Evolutionary conservation across 257 asterid species (phyloP), one percentile per base, ranked within the genome.

Genomic region (Paraleonurus japonicus): DNA sequence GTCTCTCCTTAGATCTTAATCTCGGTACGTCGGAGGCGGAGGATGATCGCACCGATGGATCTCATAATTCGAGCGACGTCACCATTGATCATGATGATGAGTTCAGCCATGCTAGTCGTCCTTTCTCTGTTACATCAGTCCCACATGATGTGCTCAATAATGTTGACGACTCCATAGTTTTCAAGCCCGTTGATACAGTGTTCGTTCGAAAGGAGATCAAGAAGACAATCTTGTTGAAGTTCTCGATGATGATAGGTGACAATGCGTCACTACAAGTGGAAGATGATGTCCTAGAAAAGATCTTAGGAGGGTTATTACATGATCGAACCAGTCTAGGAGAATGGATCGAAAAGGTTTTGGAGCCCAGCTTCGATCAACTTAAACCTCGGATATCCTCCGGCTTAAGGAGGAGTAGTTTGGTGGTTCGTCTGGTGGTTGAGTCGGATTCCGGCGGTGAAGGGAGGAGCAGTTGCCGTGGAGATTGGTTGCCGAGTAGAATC

Each of bases 41-140:
- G 22, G 93, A 85, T 17, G 84, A 88, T 61, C 71, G 84, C 74
- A 67, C 88, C 0, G 95, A 86, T 24, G 96, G 96, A 16, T 90
- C 97, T 0, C 79, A 78, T 74, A 90, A 83, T 54, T 88, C 97
- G 16, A 90, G 98, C 27, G 98, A 88, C 53, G 82, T 91, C 65
- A 91, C 99, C 9, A 58, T 81, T 7, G 96, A 94, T 61, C 90
- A 84, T 0, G 96, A 85, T 10, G 98, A 89, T 2, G 98, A 87
- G 50, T 83, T 55, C 7, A 79, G 83, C 60, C 78, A 70, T 5
- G 86, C 71, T 19, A 76, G 76, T 19, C 73, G 81, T 32, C 81
- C 78, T 28, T 84, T 85, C 65, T 59, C 89, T 0, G 65, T 83
- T n/a, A 65, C 92, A 35, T 81, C 92, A 1, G 86, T 86, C 2